phyloP scores from a whole-genome alignment of 192 early-diverging fungal genomes.

The Backusella psychrophila region DNA sequence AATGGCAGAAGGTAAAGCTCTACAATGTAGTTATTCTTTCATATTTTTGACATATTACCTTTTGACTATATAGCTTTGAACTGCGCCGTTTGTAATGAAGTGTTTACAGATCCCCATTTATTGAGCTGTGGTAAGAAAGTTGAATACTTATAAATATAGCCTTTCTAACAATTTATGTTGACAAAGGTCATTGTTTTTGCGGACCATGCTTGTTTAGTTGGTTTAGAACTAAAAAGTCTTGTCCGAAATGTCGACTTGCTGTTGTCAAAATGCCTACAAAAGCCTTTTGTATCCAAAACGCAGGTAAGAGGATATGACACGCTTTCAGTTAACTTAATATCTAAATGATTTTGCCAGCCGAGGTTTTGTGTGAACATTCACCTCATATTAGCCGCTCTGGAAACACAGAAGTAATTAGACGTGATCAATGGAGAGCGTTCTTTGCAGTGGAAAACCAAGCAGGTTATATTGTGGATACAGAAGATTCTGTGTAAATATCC shows the following conservation, averaged over 20 bases:
- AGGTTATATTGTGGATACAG: background rate
- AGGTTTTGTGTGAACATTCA: background rate
- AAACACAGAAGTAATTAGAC: background rate
- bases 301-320: background rate
- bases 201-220: background rate
- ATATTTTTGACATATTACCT: background rate
- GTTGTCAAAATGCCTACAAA: background rate
- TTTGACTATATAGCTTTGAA: background rate
- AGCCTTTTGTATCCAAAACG: background rate
- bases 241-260: background rate
- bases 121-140: background rate
- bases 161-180: background rate
- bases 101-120: background rate
- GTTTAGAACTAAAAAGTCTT: background rate
- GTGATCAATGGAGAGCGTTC: background rate
- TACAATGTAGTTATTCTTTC: background rate
- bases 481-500: background rate
- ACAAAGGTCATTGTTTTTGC: background rate
- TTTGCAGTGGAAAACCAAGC: background rate
- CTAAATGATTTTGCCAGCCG: background rate
- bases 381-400: background rate
- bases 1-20: background rate
- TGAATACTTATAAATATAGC: background rate
- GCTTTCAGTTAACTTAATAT: background rate
- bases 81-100: background rate